These are phyloP conservation scores for Dactylorhiza incarnata DNA, from an alignment of 106 monocot species.

Conservation along the genomic window DNA sequence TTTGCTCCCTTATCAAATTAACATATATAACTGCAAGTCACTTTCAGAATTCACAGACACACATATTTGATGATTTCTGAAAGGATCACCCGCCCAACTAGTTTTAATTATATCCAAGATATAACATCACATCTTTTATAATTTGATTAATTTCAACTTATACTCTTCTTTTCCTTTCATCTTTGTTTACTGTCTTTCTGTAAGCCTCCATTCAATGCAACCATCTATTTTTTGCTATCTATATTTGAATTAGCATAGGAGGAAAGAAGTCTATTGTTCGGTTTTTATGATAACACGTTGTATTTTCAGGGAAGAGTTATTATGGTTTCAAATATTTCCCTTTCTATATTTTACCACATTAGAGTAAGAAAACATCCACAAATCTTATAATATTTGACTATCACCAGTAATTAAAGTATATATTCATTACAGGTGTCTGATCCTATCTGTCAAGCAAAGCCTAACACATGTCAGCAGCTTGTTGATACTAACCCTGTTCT, in stretches of 20 bases:
- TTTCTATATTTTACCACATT: background rate
- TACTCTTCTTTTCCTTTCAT: background rate
- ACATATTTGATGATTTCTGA: background rate
- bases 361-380: background rate
- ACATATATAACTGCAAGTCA: too few relatives aligned
- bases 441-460: conserved; percentile 17
- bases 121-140: background rate
- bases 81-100: background rate
- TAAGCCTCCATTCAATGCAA: background rate
- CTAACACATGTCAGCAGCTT: conserved; percentile 17
- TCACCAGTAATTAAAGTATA: background rate
- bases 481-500: conserved; percentile 37
- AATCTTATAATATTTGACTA: background rate
- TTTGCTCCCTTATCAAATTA: too few relatives aligned
- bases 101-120: background rate
- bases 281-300: background rate
- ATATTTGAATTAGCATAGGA: background rate
- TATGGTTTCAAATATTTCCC: background rate
- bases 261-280: background rate
- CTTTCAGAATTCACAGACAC: too few relatives aligned
- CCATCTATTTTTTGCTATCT: background rate
- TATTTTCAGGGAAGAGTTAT: background rate
- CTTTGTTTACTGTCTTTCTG: background rate
- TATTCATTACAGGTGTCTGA: conserved; percentile 31
- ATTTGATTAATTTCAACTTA: background rate